Conservation (phyloP, 164 flowering plant genomes). For the Liquidambar formosana region DNA sequence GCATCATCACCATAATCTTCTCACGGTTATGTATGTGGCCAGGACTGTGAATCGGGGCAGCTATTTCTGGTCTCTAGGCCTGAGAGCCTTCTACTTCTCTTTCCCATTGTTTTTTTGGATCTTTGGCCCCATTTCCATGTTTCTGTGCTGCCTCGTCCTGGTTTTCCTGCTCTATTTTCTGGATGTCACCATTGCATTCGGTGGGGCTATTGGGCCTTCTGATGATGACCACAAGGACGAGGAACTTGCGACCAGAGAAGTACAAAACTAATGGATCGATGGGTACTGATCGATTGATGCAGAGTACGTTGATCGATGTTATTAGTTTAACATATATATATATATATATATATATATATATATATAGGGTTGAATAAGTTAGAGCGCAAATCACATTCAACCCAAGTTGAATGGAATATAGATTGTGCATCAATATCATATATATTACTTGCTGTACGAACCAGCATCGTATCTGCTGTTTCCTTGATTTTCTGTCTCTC, state of each 20-base stretch:
- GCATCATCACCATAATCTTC: conserved; percentile 16
- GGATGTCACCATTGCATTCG: conserved; percentile 44
- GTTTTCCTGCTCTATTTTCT: conserved; percentile 61
- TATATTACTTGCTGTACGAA: too few species aligned
- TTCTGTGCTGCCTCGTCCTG: conserved; percentile 46
- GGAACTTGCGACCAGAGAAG: conserved; percentile 19
- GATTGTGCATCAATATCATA: too few species aligned
- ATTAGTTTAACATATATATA: too few species aligned
- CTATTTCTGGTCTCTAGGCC: conserved; percentile 83
- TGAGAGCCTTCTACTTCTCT: conserved; percentile 80
- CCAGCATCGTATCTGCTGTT: not conserved
- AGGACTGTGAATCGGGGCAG: conserved; percentile 61
- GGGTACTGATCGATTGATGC: too few species aligned
- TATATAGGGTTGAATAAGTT: too few species aligned
- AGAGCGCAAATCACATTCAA: not conserved
- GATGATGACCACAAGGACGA: conserved; percentile 7
- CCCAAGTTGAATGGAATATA: too few species aligned
- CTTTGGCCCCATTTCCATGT: conserved; percentile 90
- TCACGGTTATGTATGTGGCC: conserved; percentile 61
- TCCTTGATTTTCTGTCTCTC: not conserved
- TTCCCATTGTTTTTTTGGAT: conserved; percentile 86
- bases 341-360: too few species aligned
- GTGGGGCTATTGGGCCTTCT: conserved; percentile 12
- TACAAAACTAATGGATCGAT: not conserved
- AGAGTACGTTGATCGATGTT: too few species aligned